Evolutionary conservation across 164 flowering plant genomes (phyloP).

Genomic region (Vitis cinerea): DNA sequence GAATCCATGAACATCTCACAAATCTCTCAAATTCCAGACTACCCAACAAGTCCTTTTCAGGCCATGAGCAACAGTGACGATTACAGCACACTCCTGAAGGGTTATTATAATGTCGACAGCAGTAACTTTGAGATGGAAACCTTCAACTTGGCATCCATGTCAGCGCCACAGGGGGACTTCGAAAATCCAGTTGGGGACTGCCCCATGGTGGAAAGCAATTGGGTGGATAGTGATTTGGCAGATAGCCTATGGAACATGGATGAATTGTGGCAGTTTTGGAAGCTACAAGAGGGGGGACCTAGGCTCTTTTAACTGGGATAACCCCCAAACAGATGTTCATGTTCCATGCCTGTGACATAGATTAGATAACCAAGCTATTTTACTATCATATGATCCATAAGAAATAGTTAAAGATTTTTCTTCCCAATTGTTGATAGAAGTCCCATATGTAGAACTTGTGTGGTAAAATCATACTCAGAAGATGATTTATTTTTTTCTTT

Average conservation of each 20-base stretch:
- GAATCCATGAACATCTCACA: slow-evolving; percentile 25
- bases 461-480: too few species aligned
- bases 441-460: neutral
- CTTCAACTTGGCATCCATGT: slow-evolving; percentile 25
- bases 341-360: neutral
- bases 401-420: neutral
- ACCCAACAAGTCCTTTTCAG: slow-evolving; percentile 24
- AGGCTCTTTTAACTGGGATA: neutral
- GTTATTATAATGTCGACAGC: slow-evolving; percentile 17
- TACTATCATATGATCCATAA: neutral
- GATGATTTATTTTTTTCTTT: too few species aligned
- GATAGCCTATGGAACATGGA: slow-evolving; percentile 49
- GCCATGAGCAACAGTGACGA: slow-evolving; percentile 6
- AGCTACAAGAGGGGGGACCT: slow-evolving; percentile 7
- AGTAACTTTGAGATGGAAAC: slow-evolving; percentile 29
- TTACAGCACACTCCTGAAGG: slow-evolving; percentile 12
- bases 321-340: neutral
- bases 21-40: slow-evolving; percentile 30
- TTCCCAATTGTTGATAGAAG: neutral
- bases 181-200: slow-evolving; percentile 12
- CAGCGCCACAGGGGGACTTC: slow-evolving; percentile 12
- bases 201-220: slow-evolving; percentile 32
- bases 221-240: slow-evolving; percentile 32
- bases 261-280: slow-evolving; percentile 46
- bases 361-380: neutral